Evolutionary conservation across 257 asterid species (phyloP).

Genomic region (Solanum phureja): DNA sequence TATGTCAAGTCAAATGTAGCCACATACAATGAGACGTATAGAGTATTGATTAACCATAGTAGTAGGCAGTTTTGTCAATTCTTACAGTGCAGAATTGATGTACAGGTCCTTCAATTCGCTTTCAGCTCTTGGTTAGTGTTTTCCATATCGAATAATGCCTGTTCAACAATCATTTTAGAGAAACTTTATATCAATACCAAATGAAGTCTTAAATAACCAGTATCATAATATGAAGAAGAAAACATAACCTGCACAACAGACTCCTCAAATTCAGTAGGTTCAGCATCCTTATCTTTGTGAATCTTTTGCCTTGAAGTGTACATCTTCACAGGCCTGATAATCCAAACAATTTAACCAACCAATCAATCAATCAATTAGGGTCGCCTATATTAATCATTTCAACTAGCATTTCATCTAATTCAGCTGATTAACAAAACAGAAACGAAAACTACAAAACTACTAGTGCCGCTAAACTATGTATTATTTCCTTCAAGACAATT

Average conservation of each 20-base stretch:
- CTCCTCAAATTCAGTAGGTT: conserved; percentile 13
- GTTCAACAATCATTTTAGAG: background rate
- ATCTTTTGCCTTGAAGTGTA: conserved; percentile 5
- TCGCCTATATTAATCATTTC: too few species aligned
- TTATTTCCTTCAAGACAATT: too few species aligned
- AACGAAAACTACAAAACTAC: too few species aligned
- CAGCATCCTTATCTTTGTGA: conserved; percentile 10
- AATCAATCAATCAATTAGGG: too few species aligned
- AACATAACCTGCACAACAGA: conserved; percentile 4
- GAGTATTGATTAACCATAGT: too few species aligned
- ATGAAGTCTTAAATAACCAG: background rate
- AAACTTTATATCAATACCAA: background rate
- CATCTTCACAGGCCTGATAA: conserved; percentile 4
- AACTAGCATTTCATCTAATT: too few species aligned
- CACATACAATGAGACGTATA: too few species aligned
- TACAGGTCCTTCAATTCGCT: conserved; percentile 23
- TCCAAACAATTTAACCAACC: too few species aligned
- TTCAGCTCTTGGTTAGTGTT: conserved; percentile 20
- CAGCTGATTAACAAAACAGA: too few species aligned
- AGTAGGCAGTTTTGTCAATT: too few species aligned
- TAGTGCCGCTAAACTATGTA: too few species aligned
- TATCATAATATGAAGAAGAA: background rate
- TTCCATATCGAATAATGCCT: conserved; percentile 16
- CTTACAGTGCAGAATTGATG: background rate
- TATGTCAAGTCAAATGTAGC: too few species aligned